These are phyloP conservation scores for Isoetes taiwanensis DNA, from an alignment of 75 land plant genomes.

Conservation along the genomic window DNA sequence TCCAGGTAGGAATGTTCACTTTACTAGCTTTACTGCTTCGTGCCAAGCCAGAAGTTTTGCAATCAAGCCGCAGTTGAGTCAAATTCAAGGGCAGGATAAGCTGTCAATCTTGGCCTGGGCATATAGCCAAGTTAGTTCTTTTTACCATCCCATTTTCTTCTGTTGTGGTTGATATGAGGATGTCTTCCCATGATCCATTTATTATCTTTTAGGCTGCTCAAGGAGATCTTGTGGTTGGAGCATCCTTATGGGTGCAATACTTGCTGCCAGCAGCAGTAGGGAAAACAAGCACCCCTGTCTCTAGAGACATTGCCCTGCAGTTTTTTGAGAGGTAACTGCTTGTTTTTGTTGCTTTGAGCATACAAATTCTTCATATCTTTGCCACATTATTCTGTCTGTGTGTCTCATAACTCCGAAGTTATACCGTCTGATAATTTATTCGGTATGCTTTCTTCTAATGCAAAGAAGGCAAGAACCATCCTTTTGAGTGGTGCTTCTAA, in stretches of 20 bases:
- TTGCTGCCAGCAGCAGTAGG: conserved; percentile 60
- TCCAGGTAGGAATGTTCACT: not conserved
- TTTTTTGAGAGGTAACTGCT: conserved; percentile 51
- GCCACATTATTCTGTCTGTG: not conserved
- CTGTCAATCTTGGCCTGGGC: not conserved
- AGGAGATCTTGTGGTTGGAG: conserved; percentile 72
- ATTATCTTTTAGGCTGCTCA: conserved; percentile 36
- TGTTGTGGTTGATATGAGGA: not conserved
- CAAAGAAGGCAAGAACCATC: conserved; percentile 51
- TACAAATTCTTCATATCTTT: not conserved
- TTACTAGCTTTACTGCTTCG: not conserved
- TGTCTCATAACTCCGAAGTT: not conserved
- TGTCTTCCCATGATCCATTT: not conserved
- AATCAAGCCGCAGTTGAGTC: not conserved
- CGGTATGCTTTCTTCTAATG: conserved; percentile 24
- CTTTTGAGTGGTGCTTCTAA: conserved; percentile 67
- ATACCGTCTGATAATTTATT: conserved; percentile 1
- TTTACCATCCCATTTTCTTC: not conserved
- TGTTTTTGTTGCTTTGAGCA: not conserved
- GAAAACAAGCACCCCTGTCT: conserved; percentile 56
- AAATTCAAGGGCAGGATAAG: not conserved
- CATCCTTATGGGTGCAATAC: conserved; percentile 63
- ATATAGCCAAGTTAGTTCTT: not conserved
- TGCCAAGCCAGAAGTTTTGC: not conserved
- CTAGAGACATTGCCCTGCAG: conserved; percentile 68